Evolutionary conservation across 2,329 filamentous ascomycete species (phyloP).

Genomic region (Claviceps fusiformis): DNA sequence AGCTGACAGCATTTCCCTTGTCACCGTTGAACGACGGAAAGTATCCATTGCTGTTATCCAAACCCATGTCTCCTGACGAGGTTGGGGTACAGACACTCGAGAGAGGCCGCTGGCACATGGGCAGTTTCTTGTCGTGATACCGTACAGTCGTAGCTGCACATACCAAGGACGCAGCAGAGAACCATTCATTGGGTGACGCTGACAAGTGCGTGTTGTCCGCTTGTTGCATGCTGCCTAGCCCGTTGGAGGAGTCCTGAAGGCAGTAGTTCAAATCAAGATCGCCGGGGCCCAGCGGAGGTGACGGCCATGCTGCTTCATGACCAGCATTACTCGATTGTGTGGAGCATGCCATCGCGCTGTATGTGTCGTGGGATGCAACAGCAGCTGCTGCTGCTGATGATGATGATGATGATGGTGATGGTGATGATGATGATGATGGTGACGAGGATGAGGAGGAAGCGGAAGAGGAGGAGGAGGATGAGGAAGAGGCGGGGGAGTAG

Average conservation of each 20-base stretch:
- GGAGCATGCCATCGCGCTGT: slow-evolving; percentile 1
- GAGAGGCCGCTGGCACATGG: background rate
- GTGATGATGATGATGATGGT: no score
- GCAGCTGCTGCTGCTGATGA: no score
- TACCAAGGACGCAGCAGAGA: background rate
- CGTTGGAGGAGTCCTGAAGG: background rate
- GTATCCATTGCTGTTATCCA: background rate
- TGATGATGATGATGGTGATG: no score
- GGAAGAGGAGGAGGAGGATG: no score
- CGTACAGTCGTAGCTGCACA: background rate
- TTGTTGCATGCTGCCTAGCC: background rate
- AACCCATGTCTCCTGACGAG: no score
- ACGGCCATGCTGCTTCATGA: slow-evolving; percentile 17
- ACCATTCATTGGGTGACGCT: background rate
- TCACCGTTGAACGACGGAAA: background rate
- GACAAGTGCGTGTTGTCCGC: background rate
- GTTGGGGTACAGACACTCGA: background rate
- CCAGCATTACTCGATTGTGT: slow-evolving; percentile 8
- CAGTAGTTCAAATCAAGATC: slow-evolving; percentile 2
- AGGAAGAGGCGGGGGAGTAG: background rate
- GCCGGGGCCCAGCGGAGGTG: slow-evolving; percentile 17
- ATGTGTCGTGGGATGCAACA: slow-evolving; percentile 12
- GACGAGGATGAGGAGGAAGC: no score
- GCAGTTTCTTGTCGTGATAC: background rate
- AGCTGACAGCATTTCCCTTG: background rate